Conservation (phyloP, 495 filamentous ascomycete genomes). For the Tuber calosporum region DNA sequence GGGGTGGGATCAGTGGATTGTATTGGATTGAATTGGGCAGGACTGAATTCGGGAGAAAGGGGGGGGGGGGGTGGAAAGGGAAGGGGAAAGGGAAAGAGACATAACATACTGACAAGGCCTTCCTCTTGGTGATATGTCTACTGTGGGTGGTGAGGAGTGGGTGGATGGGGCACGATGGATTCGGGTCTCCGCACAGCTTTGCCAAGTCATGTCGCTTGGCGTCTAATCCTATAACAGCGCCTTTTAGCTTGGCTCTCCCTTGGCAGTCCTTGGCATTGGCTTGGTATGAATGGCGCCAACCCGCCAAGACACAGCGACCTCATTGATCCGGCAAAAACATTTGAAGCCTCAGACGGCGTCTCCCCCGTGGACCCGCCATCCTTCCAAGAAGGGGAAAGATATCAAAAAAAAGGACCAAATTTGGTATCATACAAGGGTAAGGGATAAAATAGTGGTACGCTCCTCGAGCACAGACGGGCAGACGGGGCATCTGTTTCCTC, state of each 20-base stretch:
- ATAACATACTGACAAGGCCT: background rate
- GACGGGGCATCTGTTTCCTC: no score
- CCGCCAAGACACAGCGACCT: slow-evolving; percentile 15
- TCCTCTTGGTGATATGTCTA: slow-evolving; percentile 16
- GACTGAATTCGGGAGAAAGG: slow-evolving; percentile 13
- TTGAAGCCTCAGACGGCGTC: background rate
- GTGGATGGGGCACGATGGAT: slow-evolving; percentile 8
- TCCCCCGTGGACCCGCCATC: background rate
- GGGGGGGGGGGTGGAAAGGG: slow-evolving; percentile 3
- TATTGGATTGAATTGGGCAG: slow-evolving; percentile 2
- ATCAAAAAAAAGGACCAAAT: background rate
- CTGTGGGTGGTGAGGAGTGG: slow-evolving; percentile 31
- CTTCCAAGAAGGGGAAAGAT: background rate
- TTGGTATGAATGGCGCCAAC: slow-evolving; percentile 27
- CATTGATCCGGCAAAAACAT: background rate
- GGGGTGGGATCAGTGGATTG: slow-evolving; percentile 18
- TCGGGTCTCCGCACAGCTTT: background rate
- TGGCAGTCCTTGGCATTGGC: slow-evolving; percentile 25
- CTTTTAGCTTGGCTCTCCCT: slow-evolving; percentile 22
- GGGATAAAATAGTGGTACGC: no score
- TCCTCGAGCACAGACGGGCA: no score
- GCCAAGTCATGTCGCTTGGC: slow-evolving; percentile 35
- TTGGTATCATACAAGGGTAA: no score
- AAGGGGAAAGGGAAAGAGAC: background rate
- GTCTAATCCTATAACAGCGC: slow-evolving; percentile 19